Evolutionary conservation across 345 rosid genomes (phyloP).

Genomic region (Dipteronia dyeriana): DNA sequence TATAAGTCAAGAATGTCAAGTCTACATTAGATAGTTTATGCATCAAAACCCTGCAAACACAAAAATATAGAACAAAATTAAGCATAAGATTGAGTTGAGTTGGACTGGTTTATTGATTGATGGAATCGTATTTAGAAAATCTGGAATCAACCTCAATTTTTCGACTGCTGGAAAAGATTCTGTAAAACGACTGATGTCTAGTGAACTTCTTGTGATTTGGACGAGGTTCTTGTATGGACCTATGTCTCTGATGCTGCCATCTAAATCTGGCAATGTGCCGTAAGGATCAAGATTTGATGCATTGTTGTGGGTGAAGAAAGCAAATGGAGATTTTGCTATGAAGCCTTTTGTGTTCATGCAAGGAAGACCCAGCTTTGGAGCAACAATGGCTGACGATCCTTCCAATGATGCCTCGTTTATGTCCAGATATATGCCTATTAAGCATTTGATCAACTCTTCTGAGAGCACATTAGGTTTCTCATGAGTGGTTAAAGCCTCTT

Average conservation of each 20-base stretch:
- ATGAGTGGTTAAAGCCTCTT: constrained; percentile 26
- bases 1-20: constrained; percentile 70
- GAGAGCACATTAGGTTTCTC: constrained; percentile 75
- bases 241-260: constrained; percentile 55
- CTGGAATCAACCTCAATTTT: constrained; percentile 53
- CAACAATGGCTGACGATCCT: constrained; percentile 34
- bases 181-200: constrained; percentile 47
- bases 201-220: constrained; percentile 57
- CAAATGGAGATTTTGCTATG: constrained; percentile 27
- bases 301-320: constrained; percentile 33
- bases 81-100: background rate
- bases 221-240: constrained; percentile 84
- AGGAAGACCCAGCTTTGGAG: constrained; percentile 52
- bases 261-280: constrained; percentile 53
- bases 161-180: constrained; percentile 43
- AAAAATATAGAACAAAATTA: constrained; percentile 2
- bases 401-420: constrained; percentile 50
- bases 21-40: constrained; percentile 60
- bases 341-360: constrained; percentile 51
- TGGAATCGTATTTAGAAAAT: background rate
- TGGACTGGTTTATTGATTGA: background rate
- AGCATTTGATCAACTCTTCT: constrained; percentile 69
- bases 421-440: constrained; percentile 69
- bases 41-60: constrained; percentile 63
- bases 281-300: constrained; percentile 71